Conservation (phyloP, 2,329 filamentous ascomycete genomes). For the Colletotrichum australisinense region DNA sequence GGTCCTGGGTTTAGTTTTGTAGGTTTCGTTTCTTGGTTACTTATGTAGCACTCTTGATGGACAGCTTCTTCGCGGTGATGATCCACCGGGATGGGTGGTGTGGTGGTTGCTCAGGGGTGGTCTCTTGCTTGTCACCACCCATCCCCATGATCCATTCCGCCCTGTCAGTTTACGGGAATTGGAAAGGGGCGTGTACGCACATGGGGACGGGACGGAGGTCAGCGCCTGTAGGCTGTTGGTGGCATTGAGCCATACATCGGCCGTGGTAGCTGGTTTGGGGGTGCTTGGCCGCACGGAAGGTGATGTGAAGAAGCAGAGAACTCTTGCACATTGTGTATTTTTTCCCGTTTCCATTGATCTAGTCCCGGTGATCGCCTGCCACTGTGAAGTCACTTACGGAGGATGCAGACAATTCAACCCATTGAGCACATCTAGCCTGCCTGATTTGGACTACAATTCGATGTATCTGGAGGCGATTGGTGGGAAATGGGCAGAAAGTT, state of each 20-base stretch:
- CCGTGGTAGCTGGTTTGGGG: background rate
- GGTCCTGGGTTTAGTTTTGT: slow-evolving; percentile 17
- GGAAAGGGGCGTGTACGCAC: background rate
- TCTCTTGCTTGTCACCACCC: background rate
- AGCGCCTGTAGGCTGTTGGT: background rate
- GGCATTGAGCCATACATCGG: background rate
- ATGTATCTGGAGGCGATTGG: slow-evolving; percentile 12
- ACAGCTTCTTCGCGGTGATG: slow-evolving; percentile 8
- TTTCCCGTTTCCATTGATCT: background rate
- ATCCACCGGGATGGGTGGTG: slow-evolving; percentile 4
- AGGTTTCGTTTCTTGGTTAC: background rate
- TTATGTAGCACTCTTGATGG: background rate
- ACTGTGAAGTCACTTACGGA: background rate
- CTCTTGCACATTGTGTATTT: background rate
- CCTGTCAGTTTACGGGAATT: background rate
- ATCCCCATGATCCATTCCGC: background rate
- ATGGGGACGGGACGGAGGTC: background rate
- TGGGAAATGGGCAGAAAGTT: slow-evolving; percentile 19
- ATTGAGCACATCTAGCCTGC: background rate
- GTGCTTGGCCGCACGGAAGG: background rate
- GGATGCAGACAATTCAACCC: background rate
- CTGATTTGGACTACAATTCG: background rate
- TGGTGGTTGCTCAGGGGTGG: background rate
- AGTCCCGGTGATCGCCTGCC: too few species aligned
- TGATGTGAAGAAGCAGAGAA: background rate